Conservation (phyloP, 148 eudicot species). For the Rheum nobile region DNA sequence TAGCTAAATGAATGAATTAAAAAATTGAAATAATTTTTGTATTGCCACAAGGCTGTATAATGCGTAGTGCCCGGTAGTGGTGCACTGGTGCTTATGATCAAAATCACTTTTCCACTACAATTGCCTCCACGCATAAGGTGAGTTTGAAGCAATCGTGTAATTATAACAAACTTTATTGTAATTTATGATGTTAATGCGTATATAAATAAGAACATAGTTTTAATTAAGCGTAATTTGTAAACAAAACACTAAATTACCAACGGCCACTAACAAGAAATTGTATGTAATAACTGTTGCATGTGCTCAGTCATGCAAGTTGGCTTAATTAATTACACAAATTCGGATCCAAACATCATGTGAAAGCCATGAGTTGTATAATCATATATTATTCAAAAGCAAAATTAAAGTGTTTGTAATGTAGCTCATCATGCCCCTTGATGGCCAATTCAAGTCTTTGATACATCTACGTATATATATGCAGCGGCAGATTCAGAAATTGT, state of each 20-base stretch:
- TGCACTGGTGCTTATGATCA: background rate
- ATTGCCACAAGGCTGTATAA: no score
- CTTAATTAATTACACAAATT: no score
- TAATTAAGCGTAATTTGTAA: no score
- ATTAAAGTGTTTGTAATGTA: background rate
- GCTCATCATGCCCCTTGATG: background rate
- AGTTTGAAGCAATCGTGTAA: background rate
- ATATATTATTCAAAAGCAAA: background rate
- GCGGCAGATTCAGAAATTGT: no score
- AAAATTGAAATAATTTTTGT: no score
- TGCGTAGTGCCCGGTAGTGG: no score
- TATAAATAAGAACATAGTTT: no score
- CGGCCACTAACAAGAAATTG: no score
- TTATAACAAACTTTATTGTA: background rate
- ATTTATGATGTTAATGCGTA: background rate
- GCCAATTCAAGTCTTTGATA: background rate
- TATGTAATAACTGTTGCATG: no score
- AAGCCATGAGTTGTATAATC: background rate
- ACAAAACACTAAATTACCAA: no score
- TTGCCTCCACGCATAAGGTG: background rate
- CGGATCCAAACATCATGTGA: background rate
- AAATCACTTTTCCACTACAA: background rate
- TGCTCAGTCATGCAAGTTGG: background rate
- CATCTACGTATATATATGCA: background rate
- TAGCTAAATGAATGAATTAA: no score